Evolutionary conservation across 305 asterid species (phyloP), one percentile per base, ranked within the genome.

Genomic region (Ilex paraguariensis): DNA sequence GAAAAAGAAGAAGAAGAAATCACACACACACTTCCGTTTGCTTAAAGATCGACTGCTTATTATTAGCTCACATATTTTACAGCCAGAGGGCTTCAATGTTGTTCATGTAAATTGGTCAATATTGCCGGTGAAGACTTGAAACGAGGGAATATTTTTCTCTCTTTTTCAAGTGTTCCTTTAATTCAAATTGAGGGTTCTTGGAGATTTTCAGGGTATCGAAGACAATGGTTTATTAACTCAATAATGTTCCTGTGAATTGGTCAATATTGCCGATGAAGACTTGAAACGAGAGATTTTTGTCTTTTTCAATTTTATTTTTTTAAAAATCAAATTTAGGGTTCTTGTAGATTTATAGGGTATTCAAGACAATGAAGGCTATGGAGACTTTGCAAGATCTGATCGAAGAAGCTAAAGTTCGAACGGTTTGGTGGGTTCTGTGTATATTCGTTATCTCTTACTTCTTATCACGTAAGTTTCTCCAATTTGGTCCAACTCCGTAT

Each of bases 321-420:
- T 21, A 21, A 21, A 21, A 21, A 21, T 21, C 28, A 21, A 21
- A 21, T 21, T 21, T 21, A 21, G 28, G 28, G 28, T 21, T 21
- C 28, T 21, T 21, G 54, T n/a, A 6, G 54, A 50, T 3, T 50
- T 45, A 10, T 67, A 67, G 66, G 69, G 79, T 70, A 77, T 55
- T 49, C 54, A 40, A 40, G 61, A 67, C 45, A 33, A 77, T 71
- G 81, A 86, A 74, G 82, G 68, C 87, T 60, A 90, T 86, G 95
- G 81, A 71, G 70, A 79, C 84, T 59, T 9, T 93, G 58, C 84
- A 88, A 68, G 99, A 90, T 87, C 99, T 93, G 74, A 87, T 93
- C 68, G 95, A 93, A 75, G 97, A 93, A 78, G 96, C 95, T 54
- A 93, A 93, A 83, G 77, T 87, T 75, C 96, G 99, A 31, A 81